Conservation (phyloP, 2,329 filamentous ascomycete species). For the Aurifilum marmelostoma region DNA sequence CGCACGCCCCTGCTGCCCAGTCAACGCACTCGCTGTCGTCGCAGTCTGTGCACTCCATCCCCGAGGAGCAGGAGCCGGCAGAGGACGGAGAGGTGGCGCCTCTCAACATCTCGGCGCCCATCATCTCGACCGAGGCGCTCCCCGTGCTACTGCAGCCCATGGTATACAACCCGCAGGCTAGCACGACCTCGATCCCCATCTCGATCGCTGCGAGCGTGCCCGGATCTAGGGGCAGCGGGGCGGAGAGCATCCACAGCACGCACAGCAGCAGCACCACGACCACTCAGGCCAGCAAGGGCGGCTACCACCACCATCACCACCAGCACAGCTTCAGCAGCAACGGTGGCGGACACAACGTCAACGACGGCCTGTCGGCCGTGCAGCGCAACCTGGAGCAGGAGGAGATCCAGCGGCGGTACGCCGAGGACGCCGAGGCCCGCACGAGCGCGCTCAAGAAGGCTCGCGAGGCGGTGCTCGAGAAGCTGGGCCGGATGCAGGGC, state of each 20-base stretch:
- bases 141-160: slow-evolving; percentile 59
- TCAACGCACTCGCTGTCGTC: slow-evolving; percentile 29
- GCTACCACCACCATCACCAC: not conserved
- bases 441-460: slow-evolving; percentile 60
- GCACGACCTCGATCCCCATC: slow-evolving; percentile 26
- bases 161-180: slow-evolving; percentile 53
- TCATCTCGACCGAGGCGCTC: slow-evolving; percentile 50
- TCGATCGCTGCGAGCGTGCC: slow-evolving; percentile 31
- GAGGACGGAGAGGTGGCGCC: slow-evolving; percentile 22
- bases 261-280: not conserved
- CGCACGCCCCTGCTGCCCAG: not conserved
- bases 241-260: slow-evolving; percentile 10
- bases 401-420: slow-evolving; percentile 57
- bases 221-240: slow-evolving; percentile 20
- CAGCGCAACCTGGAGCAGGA: slow-evolving; percentile 63
- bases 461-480: slow-evolving; percentile 62
- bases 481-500: slow-evolving; percentile 51
- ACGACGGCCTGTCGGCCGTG: slow-evolving; percentile 57
- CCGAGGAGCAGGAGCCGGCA: slow-evolving; percentile 9
- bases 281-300: not conserved
- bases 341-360: slow-evolving; percentile 33
- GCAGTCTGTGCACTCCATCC: slow-evolving; percentile 16
- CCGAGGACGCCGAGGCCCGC: slow-evolving; percentile 60
- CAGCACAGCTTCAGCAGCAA: slow-evolving; percentile 11
- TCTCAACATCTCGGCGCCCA: slow-evolving; percentile 52